Percentiles rank a stretch among this genome's conserved stretches.
phyloP scores from a whole-genome alignment of 306 rosid species.

The Prinsepia uniflora region DNA sequence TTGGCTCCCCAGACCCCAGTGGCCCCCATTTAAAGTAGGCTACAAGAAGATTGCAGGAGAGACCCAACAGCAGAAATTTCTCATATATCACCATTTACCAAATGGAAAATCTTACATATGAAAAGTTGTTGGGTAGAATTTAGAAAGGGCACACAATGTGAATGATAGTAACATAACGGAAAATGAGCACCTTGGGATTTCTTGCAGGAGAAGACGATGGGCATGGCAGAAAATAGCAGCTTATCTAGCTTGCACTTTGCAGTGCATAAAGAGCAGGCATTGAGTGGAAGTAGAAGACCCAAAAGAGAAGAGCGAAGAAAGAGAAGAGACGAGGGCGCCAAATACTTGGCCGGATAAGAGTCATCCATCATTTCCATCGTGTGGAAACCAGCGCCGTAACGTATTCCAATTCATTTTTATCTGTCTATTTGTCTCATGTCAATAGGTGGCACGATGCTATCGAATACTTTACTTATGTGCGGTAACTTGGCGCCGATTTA shows the following conservation, averaged over 20 bases:
- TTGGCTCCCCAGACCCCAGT: conserved; percentile 1
- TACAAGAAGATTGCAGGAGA: background rate
- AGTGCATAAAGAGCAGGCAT: background rate
- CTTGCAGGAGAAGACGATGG: conserved; percentile 5
- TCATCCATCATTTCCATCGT: conserved; percentile 19
- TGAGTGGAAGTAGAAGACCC: background rate
- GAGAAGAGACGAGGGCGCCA: conserved; percentile 1
- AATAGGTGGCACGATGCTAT: too few relatives aligned
- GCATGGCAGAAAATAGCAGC: conserved; percentile 20
- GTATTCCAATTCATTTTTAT: conserved; percentile 6
- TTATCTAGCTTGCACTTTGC: background rate
- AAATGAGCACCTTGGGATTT: background rate
- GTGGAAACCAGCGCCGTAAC: conserved; percentile 29
- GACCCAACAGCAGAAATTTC: background rate
- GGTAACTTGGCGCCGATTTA: too few relatives aligned
- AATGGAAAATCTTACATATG: background rate
- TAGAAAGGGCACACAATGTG: background rate
- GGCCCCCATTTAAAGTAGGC: background rate
- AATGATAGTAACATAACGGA: background rate
- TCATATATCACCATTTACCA: background rate
- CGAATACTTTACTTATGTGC: too few relatives aligned
- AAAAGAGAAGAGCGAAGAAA: background rate
- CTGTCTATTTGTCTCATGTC: background rate
- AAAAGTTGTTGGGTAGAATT: background rate
- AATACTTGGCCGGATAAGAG: conserved; percentile 25